Percentiles rank a stretch among this genome's conserved stretches.
These are phyloP conservation scores for Neospermospora avenae DNA, from an alignment of 2,329 filamentous ascomycete genomes.

Conservation along the genomic window DNA sequence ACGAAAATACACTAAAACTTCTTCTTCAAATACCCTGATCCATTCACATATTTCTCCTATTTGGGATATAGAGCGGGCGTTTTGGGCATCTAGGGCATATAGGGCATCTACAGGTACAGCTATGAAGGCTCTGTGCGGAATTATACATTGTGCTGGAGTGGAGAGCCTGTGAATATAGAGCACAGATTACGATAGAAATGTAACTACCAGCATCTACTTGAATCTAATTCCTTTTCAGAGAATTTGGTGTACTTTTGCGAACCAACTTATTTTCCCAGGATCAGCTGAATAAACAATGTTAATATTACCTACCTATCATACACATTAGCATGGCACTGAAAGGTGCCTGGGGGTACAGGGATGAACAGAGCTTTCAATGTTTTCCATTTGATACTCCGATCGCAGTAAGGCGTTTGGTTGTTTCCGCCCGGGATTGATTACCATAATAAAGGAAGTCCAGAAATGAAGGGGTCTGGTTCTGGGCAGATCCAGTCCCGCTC, in stretches of 20 bases:
- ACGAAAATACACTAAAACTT: background rate
- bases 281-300: no score
- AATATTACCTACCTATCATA: no score
- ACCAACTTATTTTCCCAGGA: no score
- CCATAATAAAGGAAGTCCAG: no score
- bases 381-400: no score
- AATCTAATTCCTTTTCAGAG: background rate
- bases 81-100: background rate
- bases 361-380: no score
- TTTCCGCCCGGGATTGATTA: no score
- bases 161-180: background rate
- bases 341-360: no score
- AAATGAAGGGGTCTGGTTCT: no score
- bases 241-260: background rate
- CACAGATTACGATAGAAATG: background rate
- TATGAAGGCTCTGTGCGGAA: background rate
- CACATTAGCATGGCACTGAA: no score
- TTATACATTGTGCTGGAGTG: background rate
- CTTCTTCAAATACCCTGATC: background rate
- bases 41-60: background rate
- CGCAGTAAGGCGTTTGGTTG: no score
- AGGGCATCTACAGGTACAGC: background rate
- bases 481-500: no score
- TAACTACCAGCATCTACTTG: background rate
- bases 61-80: constrained; percentile 1